Evolutionary conservation across 257 asterid genomes (phyloP).

Genomic region (Ajuga chamaepitys): DNA sequence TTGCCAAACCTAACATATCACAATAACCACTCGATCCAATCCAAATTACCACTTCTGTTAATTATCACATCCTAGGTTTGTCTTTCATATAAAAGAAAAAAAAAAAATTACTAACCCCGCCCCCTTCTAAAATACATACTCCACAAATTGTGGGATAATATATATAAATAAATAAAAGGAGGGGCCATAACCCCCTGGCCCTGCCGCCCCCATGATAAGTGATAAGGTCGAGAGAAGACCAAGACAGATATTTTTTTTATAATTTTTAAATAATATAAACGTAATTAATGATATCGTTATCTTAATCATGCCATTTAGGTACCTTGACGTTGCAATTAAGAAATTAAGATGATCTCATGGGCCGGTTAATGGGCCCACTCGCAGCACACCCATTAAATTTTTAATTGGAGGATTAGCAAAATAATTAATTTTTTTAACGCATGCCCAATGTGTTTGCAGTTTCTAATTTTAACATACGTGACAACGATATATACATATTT

Average conservation of each 20-base stretch:
- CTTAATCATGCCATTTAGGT: conserved; percentile 29
- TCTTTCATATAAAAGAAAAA: background rate
- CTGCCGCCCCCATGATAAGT: conserved; percentile 21
- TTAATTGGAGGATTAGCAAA: conserved; percentile 18
- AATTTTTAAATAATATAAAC: background rate
- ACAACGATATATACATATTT: background rate
- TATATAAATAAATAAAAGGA: background rate
- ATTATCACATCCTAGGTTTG: conserved; percentile 14
- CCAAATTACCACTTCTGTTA: too few species aligned
- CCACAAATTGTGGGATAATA: background rate
- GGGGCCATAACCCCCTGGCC: conserved; percentile 20
- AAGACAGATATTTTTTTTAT: conserved; percentile 24
- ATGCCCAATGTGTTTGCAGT: conserved; percentile 20
- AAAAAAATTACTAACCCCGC: background rate
- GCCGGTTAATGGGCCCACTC: conserved; percentile 58
- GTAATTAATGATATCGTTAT: conserved; percentile 35
- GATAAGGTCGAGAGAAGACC: conserved; percentile 31
- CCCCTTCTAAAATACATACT: background rate
- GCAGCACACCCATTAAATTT: conserved; percentile 23
- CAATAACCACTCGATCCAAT: too few species aligned
- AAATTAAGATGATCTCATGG: conserved; percentile 63
- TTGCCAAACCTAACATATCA: too few species aligned
- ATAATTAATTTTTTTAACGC: conserved; percentile 21
- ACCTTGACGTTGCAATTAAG: conserved; percentile 33
- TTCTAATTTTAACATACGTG: background rate